A percentile compares a stretch with the other conserved stretches of the same genome.
Conservation (phyloP, 1,284 basidiomycete genomes). For the Ceratobasidium sp. region DNA sequence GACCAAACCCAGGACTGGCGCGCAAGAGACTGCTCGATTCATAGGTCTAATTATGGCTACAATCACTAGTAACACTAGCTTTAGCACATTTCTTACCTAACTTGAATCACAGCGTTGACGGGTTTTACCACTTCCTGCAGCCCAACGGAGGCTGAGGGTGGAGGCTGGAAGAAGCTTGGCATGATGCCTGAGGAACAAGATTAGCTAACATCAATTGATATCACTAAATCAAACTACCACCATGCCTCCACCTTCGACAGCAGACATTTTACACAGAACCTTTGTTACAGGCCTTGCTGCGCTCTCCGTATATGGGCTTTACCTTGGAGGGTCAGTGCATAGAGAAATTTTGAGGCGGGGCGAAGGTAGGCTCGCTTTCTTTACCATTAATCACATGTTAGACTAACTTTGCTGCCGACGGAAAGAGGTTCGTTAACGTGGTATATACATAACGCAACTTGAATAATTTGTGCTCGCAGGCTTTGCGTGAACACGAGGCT, state of each 20-base stretch:
- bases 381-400: not conserved
- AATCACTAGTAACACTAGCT: not conserved
- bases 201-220: slow-evolving; percentile 23
- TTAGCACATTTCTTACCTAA: not conserved
- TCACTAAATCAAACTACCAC: slow-evolving; percentile 1
- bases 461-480: not conserved
- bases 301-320: slow-evolving; percentile 25
- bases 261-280: slow-evolving; percentile 20
- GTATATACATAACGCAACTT: not conserved
- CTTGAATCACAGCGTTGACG: not conserved
- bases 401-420: not conserved
- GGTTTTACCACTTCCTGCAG: not conserved
- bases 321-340: slow-evolving; percentile 26
- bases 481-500: slow-evolving; percentile 26
- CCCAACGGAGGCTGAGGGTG: slow-evolving; percentile 7
- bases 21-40: slow-evolving; percentile 14
- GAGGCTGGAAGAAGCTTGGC: slow-evolving; percentile 8
- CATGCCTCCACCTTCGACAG: not conserved
- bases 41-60: slow-evolving; percentile 4
- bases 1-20: not conserved
- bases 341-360: slow-evolving; percentile 24
- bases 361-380: slow-evolving; percentile 8
- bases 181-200: not conserved
- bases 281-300: slow-evolving; percentile 18
- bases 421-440: not conserved